Evolutionary conservation across 257 asterid species (phyloP).

Genomic region (Apocynum venetum): DNA sequence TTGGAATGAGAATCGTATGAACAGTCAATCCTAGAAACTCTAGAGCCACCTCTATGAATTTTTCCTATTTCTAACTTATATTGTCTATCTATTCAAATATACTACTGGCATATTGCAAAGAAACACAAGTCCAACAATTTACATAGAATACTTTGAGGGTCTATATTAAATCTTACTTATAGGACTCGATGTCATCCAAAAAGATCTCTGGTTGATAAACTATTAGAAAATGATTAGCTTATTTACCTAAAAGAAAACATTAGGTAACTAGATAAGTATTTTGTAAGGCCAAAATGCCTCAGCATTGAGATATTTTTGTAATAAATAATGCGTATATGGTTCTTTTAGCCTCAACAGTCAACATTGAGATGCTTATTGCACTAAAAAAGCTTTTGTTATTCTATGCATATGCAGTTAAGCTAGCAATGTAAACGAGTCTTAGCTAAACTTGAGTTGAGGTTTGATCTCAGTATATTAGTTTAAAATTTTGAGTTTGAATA

Average conservation of each 20-base stretch:
- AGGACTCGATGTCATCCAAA: slow-evolving; percentile 12
- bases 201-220: background rate
- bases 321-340: background rate
- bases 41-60: background rate
- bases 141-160: background rate
- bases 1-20: background rate
- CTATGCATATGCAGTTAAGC: background rate
- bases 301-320: background rate
- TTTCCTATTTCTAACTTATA: background rate
- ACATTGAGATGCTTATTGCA: background rate
- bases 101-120: background rate
- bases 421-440: no score
- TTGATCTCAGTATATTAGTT: no score
- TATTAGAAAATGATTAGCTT: background rate
- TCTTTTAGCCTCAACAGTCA: background rate
- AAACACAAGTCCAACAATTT: background rate
- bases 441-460: no score
- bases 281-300: background rate
- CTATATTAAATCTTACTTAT: background rate
- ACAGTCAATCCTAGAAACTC: background rate
- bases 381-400: background rate
- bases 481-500: no score
- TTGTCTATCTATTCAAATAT: background rate
- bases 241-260: background rate
- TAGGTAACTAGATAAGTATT: background rate